A percentile compares a stretch with the other conserved stretches of the same genome.
Evolutionary conservation across 805 yeast species (phyloP).

Genomic region (Starmerella khaoyaiensis): DNA sequence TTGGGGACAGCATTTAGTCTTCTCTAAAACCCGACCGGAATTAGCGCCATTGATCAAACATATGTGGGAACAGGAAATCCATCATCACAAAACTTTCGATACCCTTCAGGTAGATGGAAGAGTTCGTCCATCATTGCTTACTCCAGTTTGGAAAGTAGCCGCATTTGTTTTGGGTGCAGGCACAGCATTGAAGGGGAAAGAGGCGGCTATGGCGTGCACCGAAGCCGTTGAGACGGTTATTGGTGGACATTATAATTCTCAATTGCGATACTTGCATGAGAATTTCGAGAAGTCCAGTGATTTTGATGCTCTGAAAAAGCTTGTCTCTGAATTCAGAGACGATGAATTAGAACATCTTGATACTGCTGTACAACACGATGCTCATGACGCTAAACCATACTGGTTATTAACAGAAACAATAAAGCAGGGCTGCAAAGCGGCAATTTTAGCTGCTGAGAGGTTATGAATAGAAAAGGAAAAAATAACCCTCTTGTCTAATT

Average conservation of each 20-base stretch:
- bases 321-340: slow-evolving; percentile 70
- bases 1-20: slow-evolving; percentile 73
- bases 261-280: slow-evolving; percentile 60
- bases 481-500: background rate
- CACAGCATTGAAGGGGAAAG: slow-evolving; percentile 77
- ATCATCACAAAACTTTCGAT: slow-evolving; percentile 79
- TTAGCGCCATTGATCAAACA: slow-evolving; percentile 71
- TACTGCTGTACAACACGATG: slow-evolving; percentile 84
- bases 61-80: slow-evolving; percentile 97
- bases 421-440: slow-evolving; percentile 69
- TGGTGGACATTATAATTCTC: slow-evolving; percentile 90
- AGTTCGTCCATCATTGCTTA: slow-evolving; percentile 80
- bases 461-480: slow-evolving; percentile 30
- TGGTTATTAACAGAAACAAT: slow-evolving; percentile 77
- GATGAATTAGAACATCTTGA: slow-evolving; percentile 91
- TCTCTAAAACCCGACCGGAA: slow-evolving; percentile 57
- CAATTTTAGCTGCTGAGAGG: slow-evolving; percentile 84
- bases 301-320: slow-evolving; percentile 41
- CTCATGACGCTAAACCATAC: slow-evolving; percentile 87
- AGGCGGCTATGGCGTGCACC: slow-evolving; percentile 99
- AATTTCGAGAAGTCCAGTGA: slow-evolving; percentile 53
- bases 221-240: slow-evolving; percentile 98
- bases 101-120: slow-evolving; percentile 58
- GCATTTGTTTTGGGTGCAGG: slow-evolving; percentile 77
- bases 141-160: slow-evolving; percentile 89